Evolutionary conservation across 2,329 filamentous ascomycete genomes (phyloP).

Genomic region (Mycogone perniciosa): DNA sequence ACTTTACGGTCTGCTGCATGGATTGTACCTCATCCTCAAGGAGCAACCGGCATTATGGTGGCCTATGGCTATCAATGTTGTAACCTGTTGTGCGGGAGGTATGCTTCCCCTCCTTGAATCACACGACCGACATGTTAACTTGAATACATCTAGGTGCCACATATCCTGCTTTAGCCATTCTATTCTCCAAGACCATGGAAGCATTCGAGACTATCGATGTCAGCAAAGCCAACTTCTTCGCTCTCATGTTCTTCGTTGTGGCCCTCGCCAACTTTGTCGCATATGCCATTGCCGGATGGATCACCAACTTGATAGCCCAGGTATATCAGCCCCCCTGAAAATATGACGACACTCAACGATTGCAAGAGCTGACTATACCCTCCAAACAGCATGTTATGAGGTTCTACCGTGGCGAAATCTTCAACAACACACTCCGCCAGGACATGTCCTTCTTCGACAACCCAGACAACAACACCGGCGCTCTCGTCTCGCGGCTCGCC

Average conservation of each 20-base stretch:
- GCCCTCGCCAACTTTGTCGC: conserved; percentile 40
- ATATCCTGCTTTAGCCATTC: conserved; percentile 35
- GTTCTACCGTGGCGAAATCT: conserved; percentile 33
- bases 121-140: neutral
- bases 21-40: conserved; percentile 24
- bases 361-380: neutral
- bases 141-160: conserved; percentile 25
- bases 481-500: conserved; percentile 32
- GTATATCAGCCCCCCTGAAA: conserved; percentile 15
- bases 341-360: too few relatives aligned
- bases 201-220: conserved; percentile 30
- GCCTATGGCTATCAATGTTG: conserved; percentile 14
- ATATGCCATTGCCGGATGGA: conserved; percentile 35
- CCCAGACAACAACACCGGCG: conserved; percentile 31
- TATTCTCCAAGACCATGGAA: conserved; percentile 35
- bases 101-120: conserved; percentile 4
- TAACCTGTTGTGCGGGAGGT: conserved; percentile 25
- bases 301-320: conserved; percentile 32
- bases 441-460: conserved; percentile 44
- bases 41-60: conserved; percentile 26
- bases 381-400: conserved; percentile 24
- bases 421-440: conserved; percentile 48
- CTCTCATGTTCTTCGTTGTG: conserved; percentile 51
- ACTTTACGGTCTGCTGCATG: conserved; percentile 23
- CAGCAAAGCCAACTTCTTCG: conserved; percentile 42